Evolutionary conservation across 2,329 filamentous ascomycete genomes (phyloP).

Genomic region (Allantophomopsis cytisporea): DNA sequence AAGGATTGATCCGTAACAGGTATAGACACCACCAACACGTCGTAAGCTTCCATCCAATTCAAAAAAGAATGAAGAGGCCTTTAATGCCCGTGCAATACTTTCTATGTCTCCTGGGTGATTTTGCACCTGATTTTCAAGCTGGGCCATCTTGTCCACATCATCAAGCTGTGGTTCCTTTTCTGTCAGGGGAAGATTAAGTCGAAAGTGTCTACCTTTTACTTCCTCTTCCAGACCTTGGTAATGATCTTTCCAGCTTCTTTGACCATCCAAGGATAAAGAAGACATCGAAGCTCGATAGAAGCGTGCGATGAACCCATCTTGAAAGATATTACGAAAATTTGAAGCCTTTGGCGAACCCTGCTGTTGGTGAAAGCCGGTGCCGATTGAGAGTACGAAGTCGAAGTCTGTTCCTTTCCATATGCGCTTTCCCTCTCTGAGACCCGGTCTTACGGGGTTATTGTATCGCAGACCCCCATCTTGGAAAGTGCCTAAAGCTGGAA

Average conservation of each 20-base stretch:
- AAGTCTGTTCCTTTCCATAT: constrained; percentile 7
- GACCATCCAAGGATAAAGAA: constrained; percentile 9
- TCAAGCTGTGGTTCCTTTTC: constrained; percentile 8
- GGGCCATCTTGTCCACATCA: constrained; percentile 7
- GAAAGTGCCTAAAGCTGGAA: constrained; percentile 8
- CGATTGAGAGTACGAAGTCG: constrained; percentile 8
- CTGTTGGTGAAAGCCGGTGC: constrained; percentile 7
- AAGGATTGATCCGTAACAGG: constrained; percentile 7
- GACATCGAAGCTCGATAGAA: constrained; percentile 10
- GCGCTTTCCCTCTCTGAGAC: constrained; percentile 5
- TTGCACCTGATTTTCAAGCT: constrained; percentile 6
- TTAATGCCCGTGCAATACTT: constrained; percentile 5
- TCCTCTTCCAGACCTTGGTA: constrained; percentile 8
- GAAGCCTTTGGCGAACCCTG: constrained; percentile 5
- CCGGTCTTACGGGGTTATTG: constrained; percentile 8
- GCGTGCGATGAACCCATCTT: constrained; percentile 5
- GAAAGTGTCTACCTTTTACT: constrained; percentile 7
- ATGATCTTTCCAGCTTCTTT: constrained; percentile 10
- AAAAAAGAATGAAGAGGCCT: constrained; percentile 12
- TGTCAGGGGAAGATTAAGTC: constrained; percentile 9
- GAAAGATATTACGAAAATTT: constrained; percentile 8
- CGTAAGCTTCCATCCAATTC: constrained; percentile 6
- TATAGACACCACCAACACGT: constrained; percentile 5
- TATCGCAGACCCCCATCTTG: constrained; percentile 11
- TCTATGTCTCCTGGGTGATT: constrained; percentile 5